Evolutionary conservation across 1,284 basidiomycete genomes (phyloP).

Genomic region (Apiotrichum akiyoshidainum): DNA sequence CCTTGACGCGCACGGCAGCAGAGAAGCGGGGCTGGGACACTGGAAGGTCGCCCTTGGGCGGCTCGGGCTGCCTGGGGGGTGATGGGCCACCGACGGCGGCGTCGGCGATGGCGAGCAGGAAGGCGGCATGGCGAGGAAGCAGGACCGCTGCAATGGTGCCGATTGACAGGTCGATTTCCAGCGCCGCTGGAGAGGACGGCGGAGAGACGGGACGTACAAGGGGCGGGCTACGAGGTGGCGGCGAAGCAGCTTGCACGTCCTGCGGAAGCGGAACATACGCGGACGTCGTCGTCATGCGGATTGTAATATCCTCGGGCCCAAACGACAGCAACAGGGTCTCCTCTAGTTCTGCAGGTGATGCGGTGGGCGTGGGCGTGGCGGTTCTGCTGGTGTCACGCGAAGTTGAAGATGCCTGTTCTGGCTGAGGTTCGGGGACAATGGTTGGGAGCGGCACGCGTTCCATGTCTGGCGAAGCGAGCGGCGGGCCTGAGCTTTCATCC

Average conservation of each 20-base stretch:
- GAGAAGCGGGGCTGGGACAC: slow-evolving; percentile 22
- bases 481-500: background rate
- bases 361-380: slow-evolving; percentile 25
- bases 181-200: slow-evolving; percentile 3
- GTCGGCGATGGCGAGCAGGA: slow-evolving; percentile 28
- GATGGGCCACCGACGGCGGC: slow-evolving; percentile 4
- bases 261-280: background rate
- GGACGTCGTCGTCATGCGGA: slow-evolving; percentile 33
- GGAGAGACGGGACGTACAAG: background rate
- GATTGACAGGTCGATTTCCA: slow-evolving; percentile 27
- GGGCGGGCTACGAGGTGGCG: background rate
- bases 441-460: background rate
- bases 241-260: background rate
- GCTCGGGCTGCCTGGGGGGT: background rate
- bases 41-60: background rate
- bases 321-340: slow-evolving; percentile 36
- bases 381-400: slow-evolving; percentile 22
- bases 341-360: background rate
- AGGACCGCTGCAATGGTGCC: slow-evolving; percentile 32
- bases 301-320: slow-evolving; percentile 41
- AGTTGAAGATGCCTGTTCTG: background rate
- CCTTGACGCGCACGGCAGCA: slow-evolving; percentile 30
- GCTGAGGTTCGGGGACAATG: background rate
- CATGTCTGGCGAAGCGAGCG: background rate
- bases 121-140: slow-evolving; percentile 28